Percentiles rank a stretch among this genome's conserved stretches.
Evolutionary conservation across 345 rosid genomes (phyloP).

Genomic region (Ailanthus altissimus): DNA sequence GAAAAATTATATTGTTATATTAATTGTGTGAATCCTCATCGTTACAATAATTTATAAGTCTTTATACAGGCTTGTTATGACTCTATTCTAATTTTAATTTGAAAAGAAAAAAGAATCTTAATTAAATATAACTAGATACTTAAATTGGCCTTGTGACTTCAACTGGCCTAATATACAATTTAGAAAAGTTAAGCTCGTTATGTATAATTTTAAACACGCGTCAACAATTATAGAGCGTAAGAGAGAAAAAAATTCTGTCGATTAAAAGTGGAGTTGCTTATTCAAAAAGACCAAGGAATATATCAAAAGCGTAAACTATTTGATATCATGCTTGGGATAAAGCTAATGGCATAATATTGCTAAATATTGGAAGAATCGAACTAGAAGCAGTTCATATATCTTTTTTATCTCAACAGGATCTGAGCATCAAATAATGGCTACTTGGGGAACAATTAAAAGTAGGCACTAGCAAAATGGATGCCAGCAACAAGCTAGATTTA

Average conservation of each 20-base stretch:
- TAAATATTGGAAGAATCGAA: neutral
- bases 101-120: too few relatives aligned
- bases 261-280: neutral
- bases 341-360: neutral
- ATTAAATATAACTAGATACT: too few relatives aligned
- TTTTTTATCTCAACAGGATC: neutral
- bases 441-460: neutral
- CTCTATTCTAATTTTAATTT: too few relatives aligned
- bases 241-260: neutral
- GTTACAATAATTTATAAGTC: too few relatives aligned
- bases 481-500: neutral
- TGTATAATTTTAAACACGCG: too few relatives aligned
- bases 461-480: neutral
- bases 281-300: neutral
- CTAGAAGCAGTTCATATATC: neutral
- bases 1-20: too few relatives aligned
- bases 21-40: too few relatives aligned
- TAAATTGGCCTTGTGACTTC: too few relatives aligned
- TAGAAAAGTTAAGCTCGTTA: too few relatives aligned
- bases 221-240: too few relatives aligned
- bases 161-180: too few relatives aligned
- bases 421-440: neutral
- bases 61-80: too few relatives aligned
- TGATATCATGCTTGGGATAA: neutral
- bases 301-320: neutral